Conservation (phyloP, 2,329 filamentous ascomycete species). For the Lachnellula hyalina region DNA sequence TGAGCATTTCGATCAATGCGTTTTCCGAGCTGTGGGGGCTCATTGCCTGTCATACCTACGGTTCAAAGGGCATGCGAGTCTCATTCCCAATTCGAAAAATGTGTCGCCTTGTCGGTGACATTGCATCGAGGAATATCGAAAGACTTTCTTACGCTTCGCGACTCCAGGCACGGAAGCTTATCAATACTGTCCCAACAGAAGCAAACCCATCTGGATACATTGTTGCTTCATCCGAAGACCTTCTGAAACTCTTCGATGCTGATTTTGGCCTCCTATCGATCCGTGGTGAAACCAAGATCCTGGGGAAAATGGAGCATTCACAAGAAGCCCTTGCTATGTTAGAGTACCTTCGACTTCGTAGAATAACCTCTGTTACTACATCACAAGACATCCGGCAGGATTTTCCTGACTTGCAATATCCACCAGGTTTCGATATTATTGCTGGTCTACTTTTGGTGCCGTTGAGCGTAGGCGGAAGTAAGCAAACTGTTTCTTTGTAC, state of each 20-base stretch:
- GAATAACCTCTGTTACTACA: conserved; percentile 67
- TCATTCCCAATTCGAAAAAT: conserved; percentile 89
- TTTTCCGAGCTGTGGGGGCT: conserved; percentile 84
- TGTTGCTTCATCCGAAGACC: conserved; percentile 79
- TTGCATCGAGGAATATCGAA: conserved; percentile 81
- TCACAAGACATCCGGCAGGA: conserved; percentile 72
- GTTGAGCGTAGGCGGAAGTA: conserved; percentile 61
- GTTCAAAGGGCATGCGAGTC: conserved; percentile 74
- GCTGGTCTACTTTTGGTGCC: conserved; percentile 80
- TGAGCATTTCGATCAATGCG: conserved; percentile 89
- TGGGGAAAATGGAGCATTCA: conserved; percentile 68
- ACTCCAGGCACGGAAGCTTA: conserved; percentile 79
- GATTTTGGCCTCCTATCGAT: conserved; percentile 85
- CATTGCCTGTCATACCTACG: conserved; percentile 82
- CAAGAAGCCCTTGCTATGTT: conserved; percentile 81
- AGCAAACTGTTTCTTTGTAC: not conserved
- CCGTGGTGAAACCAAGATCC: conserved; percentile 79
- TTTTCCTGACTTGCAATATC: conserved; percentile 76
- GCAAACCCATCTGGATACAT: conserved; percentile 86
- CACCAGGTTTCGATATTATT: conserved; percentile 71
- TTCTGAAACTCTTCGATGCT: conserved; percentile 78
- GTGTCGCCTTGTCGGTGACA: conserved; percentile 82
- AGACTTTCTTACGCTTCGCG: conserved; percentile 79
- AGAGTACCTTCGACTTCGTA: conserved; percentile 75
- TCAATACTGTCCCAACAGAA: conserved; percentile 76